Evolutionary conservation across 176 grass and related monocot genomes (phyloP).

Genomic region (Rhynchospora tenuis): DNA sequence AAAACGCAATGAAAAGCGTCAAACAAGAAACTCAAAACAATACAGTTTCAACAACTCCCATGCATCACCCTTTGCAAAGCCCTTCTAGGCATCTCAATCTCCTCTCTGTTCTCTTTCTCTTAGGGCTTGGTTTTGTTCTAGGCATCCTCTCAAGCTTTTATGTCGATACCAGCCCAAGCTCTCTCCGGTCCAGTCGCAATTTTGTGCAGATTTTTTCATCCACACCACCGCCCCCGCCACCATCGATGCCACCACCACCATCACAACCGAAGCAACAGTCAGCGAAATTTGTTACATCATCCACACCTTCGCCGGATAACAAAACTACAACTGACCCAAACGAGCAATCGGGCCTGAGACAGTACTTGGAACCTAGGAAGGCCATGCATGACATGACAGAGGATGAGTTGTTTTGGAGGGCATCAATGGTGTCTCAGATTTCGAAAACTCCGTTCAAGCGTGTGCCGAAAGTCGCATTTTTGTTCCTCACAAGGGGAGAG

Average conservation of each 20-base stretch:
- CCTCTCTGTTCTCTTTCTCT: constrained; percentile 19
- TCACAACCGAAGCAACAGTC: background rate
- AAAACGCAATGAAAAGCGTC: background rate
- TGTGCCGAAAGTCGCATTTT: constrained; percentile 62
- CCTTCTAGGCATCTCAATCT: constrained; percentile 30
- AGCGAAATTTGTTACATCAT: background rate
- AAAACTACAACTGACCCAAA: background rate
- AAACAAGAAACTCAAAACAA: background rate
- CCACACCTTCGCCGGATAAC: background rate
- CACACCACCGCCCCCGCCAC: background rate
- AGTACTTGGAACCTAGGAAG: background rate
- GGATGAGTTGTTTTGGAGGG: constrained; percentile 44
- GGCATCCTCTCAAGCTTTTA: constrained; percentile 34
- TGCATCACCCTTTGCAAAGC: constrained; percentile 2
- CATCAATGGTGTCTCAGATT: constrained; percentile 40
- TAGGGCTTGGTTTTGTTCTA: constrained; percentile 52
- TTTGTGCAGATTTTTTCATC: background rate
- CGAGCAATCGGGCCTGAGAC: background rate
- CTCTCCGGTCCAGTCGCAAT: background rate
- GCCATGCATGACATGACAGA: constrained; percentile 20
- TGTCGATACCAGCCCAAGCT: background rate
- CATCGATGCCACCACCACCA: background rate
- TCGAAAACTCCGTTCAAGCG: background rate
- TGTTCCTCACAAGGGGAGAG: constrained; percentile 62
- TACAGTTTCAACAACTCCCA: constrained; percentile 16